These are phyloP conservation scores for Tetrahymena borealis DNA, from an alignment of 73 alveolate species.

Conservation along the genomic window DNA sequence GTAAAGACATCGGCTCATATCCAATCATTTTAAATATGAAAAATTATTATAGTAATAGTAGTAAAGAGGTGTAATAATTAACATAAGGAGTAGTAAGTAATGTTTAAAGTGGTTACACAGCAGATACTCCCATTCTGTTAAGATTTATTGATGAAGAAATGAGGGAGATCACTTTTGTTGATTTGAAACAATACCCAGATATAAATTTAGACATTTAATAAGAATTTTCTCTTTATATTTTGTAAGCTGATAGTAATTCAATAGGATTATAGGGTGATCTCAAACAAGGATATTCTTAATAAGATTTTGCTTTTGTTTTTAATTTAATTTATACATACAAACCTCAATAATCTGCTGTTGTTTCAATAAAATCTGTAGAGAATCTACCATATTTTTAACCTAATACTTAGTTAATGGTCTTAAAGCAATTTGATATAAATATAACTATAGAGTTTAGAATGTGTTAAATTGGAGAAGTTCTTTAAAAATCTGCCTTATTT, in stretches of 20 bases:
- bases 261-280: neutral
- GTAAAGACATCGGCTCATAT: neutral
- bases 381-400: neutral
- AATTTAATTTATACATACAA: neutral
- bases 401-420: neutral
- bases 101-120: neutral
- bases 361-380: neutral
- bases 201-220: neutral
- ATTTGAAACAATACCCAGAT: neutral
- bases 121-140: neutral
- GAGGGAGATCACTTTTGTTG: neutral
- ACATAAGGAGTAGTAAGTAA: neutral
- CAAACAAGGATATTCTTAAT: neutral
- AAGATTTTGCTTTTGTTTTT: neutral
- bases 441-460: neutral
- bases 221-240: neutral
- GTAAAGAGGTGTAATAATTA: too few species aligned
- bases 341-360: neutral
- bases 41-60: neutral
- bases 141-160: neutral
- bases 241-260: neutral
- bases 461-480: neutral
- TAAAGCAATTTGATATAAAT: neutral
- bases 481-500: neutral
- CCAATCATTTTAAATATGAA: neutral